A percentile compares a stretch with the other conserved stretches of the same genome.
Conservation (phyloP, 306 rosid genomes). For the Dryas octopetala region DNA sequence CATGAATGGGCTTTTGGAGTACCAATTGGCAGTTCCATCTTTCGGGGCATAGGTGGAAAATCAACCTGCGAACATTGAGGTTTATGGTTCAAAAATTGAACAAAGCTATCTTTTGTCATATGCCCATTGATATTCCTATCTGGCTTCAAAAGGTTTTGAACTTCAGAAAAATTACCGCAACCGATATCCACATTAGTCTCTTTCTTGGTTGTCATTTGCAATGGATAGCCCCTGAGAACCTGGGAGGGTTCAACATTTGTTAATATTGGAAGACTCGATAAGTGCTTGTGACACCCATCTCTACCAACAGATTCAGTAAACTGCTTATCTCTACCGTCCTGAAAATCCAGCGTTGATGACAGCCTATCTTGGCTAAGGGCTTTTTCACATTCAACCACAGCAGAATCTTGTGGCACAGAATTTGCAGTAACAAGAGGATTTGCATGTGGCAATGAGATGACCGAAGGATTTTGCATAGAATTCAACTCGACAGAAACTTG, state of each 20-base stretch:
- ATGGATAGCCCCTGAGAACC: constrained; percentile 52
- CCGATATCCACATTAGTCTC: constrained; percentile 50
- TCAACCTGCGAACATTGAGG: constrained; percentile 36
- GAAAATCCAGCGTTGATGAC: constrained; percentile 48
- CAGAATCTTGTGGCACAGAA: constrained; percentile 38
- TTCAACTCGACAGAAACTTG: constrained; percentile 33
- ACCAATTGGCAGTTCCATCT: constrained; percentile 36
- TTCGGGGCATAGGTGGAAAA: constrained; percentile 50
- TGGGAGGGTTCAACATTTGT: constrained; percentile 39
- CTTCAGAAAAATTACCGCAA: constrained; percentile 38
- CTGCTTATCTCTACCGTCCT: constrained; percentile 35
- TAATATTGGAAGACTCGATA: constrained; percentile 25
- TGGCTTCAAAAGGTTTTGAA: constrained; percentile 19
- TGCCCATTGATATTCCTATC: constrained; percentile 25
- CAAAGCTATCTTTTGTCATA: constrained; percentile 18
- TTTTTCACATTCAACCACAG: constrained; percentile 39
- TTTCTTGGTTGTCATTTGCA: constrained; percentile 39
- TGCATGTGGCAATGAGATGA: constrained; percentile 29
- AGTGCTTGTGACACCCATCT: constrained; percentile 41
- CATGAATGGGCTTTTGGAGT: constrained; percentile 28
- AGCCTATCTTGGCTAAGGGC: constrained; percentile 41
- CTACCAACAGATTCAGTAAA: constrained; percentile 33
- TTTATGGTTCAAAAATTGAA: constrained; percentile 33
- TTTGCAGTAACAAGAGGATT: constrained; percentile 36
- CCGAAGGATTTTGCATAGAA: constrained; percentile 36